Base-by-base conservation (phyloP, 2,329 filamentous ascomycete genomes). In the Microdochium nivale region DNA sequence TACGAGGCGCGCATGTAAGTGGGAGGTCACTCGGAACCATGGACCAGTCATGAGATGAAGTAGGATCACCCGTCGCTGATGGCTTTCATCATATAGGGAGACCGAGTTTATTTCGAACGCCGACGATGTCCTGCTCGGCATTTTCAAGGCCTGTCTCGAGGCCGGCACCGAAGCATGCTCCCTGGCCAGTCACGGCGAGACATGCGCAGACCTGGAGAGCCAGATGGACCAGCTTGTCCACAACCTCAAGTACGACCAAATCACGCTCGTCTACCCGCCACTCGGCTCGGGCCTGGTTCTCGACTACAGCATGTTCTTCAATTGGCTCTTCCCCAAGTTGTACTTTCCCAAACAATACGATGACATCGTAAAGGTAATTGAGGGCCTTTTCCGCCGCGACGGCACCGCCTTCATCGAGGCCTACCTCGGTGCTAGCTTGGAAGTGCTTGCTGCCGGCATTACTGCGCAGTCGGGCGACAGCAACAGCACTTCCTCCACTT, bases 61-160 rank as follows among this genome's bases (percentile, higher is more conserved):
- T n/a, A n/a, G n/a, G 27, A 5, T 30, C 5, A 30, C 27, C 27
- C 5, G 9, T 27, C 25, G 2, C 24, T 19, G n/a, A 9, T 23
- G 19, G 3, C 16, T 19, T 8, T n/a, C 3, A 8, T 24, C 19
- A 47, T 8, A 47, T 24, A 65, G 64, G 3, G 60, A 65, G 30
- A 46, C 56, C 8, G 59, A 64, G 47, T 40, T 57, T 8, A 62
- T 57, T 53, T 48, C 53, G 3, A 59, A 63, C 48, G 52, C 55
- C 2, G 65, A 67, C 51, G 50, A 59, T 7, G 54, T 58, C 19
- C 61, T 67, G 40, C 54, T 51, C 16, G 53, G 47, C 23, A 59
- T 66, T 44, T 62, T 63, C 50, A 14, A 53, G 3, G 49, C 51
- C 23, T 67, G 65, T 40, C 40, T 62, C 33, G 52, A 53, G 11